Conservation (phyloP, 768 basidiomycete species). For the Leccinum subtestaceum region DNA sequence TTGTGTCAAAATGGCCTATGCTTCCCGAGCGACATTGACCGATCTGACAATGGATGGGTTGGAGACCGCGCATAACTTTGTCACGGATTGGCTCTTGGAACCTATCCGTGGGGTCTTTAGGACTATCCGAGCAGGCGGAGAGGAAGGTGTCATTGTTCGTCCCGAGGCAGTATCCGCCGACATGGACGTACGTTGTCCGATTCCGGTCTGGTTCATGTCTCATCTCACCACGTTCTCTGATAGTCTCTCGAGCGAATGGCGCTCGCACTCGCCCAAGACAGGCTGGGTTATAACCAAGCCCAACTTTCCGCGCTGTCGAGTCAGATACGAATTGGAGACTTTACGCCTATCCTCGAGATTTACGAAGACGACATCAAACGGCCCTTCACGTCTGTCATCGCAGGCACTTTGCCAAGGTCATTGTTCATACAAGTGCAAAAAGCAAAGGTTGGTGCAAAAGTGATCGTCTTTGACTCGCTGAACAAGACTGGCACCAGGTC, state of each 20-base stretch:
- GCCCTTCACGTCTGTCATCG: conserved; percentile 78
- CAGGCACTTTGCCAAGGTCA: conserved; percentile 78
- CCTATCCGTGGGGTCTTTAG: conserved; percentile 79
- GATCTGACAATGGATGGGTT: conserved; percentile 56
- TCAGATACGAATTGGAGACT: conserved; percentile 74
- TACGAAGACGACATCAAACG: conserved; percentile 91
- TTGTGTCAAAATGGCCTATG: conserved; percentile 47
- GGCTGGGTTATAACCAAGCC: conserved; percentile 58
- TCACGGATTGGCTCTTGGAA: conserved; percentile 81
- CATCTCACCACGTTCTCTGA: neutral
- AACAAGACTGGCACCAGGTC: conserved; percentile 47
- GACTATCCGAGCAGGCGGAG: conserved; percentile 81
- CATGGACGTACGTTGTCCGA: conserved; percentile 55
- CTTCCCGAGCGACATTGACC: conserved; percentile 55
- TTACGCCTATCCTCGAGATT: conserved; percentile 80
- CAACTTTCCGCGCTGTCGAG: conserved; percentile 65
- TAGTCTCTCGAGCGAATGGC: conserved; percentile 95
- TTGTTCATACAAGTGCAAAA: conserved; percentile 94
- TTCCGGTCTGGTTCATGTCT: neutral
- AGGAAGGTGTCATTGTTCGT: conserved; percentile 70
- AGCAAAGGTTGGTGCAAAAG: conserved; percentile 61
- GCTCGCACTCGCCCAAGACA: conserved; percentile 77
- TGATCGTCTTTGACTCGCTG: neutral
- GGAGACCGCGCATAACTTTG: conserved; percentile 70
- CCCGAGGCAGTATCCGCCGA: conserved; percentile 84